These are phyloP conservation scores for Saposhnikovia divaricata DNA, from an alignment of 129 eudicot genomes.

Conservation along the genomic window DNA sequence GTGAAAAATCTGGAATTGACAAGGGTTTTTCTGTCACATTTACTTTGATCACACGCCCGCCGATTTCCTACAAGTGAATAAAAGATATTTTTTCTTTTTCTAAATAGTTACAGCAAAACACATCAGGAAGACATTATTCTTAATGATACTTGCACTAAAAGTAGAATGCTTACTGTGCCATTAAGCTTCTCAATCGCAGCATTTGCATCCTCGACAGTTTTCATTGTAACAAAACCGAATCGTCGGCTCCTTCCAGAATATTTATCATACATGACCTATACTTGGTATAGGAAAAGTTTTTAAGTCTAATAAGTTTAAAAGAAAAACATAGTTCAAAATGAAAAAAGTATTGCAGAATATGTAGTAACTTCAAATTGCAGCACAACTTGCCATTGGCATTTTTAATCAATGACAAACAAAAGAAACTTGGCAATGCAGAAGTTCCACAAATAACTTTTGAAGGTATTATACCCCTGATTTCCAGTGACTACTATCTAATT, in stretches of 20 bases:
- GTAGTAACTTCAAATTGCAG: background rate
- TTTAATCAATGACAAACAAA: background rate
- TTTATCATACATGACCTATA: constrained; percentile 89
- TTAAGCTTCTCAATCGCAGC: constrained; percentile 71
- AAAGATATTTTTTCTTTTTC: background rate
- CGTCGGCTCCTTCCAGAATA: constrained; percentile 83
- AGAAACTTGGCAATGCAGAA: background rate
- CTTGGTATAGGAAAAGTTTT: background rate
- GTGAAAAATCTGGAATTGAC: constrained; percentile 24
- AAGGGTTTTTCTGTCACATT: constrained; percentile 89
- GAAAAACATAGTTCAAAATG: background rate
- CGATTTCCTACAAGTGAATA: constrained; percentile 52
- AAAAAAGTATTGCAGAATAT: background rate
- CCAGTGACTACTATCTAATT: background rate
- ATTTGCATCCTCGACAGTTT: constrained; percentile 83
- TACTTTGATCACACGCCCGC: constrained; percentile 82
- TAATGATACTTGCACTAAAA: background rate
- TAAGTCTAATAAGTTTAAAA: background rate
- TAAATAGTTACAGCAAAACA: background rate
- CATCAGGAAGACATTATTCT: background rate
- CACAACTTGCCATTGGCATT: background rate
- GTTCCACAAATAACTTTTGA: background rate
- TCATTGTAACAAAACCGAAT: constrained; percentile 89
- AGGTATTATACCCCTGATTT: background rate
- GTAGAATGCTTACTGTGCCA: constrained; percentile 54